These are phyloP conservation scores for Oryza longistaminata DNA, from an alignment of 176 grass and related monocot species.

Conservation along the genomic window DNA sequence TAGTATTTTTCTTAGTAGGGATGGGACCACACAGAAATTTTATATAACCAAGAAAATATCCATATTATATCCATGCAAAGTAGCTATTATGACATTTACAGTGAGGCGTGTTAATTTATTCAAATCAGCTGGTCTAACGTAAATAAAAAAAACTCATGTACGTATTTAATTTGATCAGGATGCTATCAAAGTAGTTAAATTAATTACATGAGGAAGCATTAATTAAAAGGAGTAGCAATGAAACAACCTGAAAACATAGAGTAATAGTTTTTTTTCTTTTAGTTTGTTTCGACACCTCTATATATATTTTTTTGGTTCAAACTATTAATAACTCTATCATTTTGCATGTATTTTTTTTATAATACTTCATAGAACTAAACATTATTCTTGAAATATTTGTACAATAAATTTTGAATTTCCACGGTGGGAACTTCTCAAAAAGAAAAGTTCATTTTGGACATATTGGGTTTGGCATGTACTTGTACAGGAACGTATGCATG, in stretches of 20 bases:
- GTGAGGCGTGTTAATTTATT: neutral
- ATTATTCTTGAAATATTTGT: neutral
- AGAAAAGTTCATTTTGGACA: neutral
- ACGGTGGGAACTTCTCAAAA: neutral
- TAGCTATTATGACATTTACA: neutral
- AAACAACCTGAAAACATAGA: neutral
- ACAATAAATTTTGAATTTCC: neutral
- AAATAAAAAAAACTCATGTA: neutral
- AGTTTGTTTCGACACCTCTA: neutral
- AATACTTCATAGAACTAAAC: neutral
- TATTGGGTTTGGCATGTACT: conserved; percentile 24
- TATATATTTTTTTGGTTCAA: neutral
- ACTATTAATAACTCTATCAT: neutral
- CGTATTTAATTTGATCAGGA: neutral
- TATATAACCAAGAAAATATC: neutral
- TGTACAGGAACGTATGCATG: neutral
- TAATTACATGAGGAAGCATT: neutral
- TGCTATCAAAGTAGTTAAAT: neutral
- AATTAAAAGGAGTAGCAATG: neutral
- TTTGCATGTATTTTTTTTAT: neutral
- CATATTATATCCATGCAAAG: neutral
- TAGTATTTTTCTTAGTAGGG: conserved; percentile 3
- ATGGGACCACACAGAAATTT: conserved; percentile 12
- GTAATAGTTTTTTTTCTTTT: neutral
- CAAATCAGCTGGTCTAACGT: too few species aligned